Base-by-base conservation (phyloP, 495 filamentous ascomycete species). In the Daldinia bambusicola region DNA sequence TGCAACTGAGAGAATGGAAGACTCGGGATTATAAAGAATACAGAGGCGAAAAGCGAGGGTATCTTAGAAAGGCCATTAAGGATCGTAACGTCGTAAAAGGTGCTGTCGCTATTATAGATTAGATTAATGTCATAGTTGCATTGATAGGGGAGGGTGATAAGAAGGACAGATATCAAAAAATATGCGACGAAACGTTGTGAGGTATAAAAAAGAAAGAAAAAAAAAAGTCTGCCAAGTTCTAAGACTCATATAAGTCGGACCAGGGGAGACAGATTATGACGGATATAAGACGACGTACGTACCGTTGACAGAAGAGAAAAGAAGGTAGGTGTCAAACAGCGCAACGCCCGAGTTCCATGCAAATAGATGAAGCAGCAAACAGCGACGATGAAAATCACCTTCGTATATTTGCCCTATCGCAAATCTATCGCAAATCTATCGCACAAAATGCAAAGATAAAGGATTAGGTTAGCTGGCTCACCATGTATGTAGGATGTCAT, bases 31-130 rank as follows among this genome's bases (percentile, higher is more conserved):
- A 74, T 18, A 67, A 63, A 37, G 6, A 55, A 36, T 70, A 67
- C 5, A 18, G 64, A 51, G 34, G 20, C 41, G 55, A 61, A 65
- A 72, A 65, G 37, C 16, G 58, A 66, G 70, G 79, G 77, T 79
- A 77, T 80, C 75, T 80, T 74, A 40, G 70, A 72, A 74, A 62
- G 65, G 78, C 75, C 80, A 82, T 83, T 37, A 71, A 76, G 65
- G 68, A 62, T 76, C 70, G 76, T 77, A 55, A 72, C 55, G 69
- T 78, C 74, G 70, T 75, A 40, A 77, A 45, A 58, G 38, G 16
- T 34, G 65, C 51, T 66, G 56, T 31, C 48, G 58, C 50, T 53
- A 45, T 43, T 60, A 50, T 37, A 66, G 2, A 20, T 63, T 50
- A 72, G 69, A 52, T 26, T 59, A 53, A 16, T 56, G 4, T 12